phyloP scores from a whole-genome alignment of 352 stramenopile species.

The Blastocystis sp. region DNA sequence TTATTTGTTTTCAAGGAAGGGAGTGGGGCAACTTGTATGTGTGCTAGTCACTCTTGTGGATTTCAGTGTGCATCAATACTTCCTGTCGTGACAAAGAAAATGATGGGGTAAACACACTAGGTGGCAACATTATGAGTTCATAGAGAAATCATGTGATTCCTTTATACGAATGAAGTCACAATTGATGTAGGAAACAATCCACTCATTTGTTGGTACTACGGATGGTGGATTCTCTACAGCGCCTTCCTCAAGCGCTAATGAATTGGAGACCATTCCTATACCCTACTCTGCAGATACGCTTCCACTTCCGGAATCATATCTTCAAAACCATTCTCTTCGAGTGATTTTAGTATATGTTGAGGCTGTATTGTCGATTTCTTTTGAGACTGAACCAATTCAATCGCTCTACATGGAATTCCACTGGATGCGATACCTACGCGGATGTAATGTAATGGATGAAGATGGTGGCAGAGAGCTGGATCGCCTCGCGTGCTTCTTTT shows the following conservation, averaged over 20 bases:
- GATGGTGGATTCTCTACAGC: no score
- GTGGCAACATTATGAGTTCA: no score
- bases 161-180: no score
- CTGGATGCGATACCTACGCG: background rate
- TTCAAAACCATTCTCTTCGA: conserved; percentile 12
- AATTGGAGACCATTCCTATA: no score
- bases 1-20: no score
- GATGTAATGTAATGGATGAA: conserved; percentile 41
- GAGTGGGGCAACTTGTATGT: no score
- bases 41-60: no score
- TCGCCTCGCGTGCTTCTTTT: conserved; percentile 1
- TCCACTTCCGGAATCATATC: background rate
- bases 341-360: background rate
- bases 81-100: background rate
- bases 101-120: background rate
- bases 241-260: no score
- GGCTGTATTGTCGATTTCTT: conserved; percentile 36
- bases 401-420: background rate
- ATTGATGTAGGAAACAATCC: no score
- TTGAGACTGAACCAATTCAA: background rate
- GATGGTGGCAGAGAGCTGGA: background rate
- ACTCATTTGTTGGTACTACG: no score
- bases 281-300: background rate
- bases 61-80: background rate
- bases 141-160: no score